These are phyloP conservation scores for Neoascochyta sp. DNA, from an alignment of 2,329 filamentous ascomycete species.

Conservation along the genomic window DNA sequence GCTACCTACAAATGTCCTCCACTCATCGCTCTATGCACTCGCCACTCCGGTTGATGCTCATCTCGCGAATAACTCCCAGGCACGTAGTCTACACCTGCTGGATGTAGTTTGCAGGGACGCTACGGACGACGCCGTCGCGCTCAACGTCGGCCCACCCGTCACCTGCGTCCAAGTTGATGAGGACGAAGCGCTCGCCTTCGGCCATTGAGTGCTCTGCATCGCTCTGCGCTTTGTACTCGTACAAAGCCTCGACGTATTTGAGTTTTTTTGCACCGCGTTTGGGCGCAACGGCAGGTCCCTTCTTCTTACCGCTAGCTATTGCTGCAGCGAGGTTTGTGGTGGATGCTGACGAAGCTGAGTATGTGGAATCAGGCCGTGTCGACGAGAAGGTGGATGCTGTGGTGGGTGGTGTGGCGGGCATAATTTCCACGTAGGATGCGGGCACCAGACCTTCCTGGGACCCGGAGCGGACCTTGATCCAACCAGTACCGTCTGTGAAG, in stretches of 20 bases:
- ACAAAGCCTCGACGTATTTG: conserved; percentile 87
- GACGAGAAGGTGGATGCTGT: conserved; percentile 27
- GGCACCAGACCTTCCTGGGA: conserved; percentile 82
- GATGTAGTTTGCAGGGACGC: conserved; percentile 92
- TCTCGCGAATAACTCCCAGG: conserved; percentile 11
- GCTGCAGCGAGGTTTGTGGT: conserved; percentile 49
- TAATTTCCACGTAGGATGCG: conserved; percentile 74
- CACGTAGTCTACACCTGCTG: conserved; percentile 58
- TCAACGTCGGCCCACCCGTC: conserved; percentile 98
- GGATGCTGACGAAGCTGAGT: conserved; percentile 74
- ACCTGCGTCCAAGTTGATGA: conserved; percentile 81
- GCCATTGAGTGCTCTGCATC: conserved; percentile 85
- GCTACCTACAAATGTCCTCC: too few species aligned
- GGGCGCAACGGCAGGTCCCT: conserved; percentile 87
- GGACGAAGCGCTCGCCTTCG: conserved; percentile 87
- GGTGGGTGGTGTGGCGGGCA: conserved; percentile 41
- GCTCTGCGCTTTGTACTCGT: conserved; percentile 83
- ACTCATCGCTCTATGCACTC: too few species aligned
- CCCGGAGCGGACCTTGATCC: conserved; percentile 77
- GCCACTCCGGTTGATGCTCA: too few species aligned
- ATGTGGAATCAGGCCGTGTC: conserved; percentile 56
- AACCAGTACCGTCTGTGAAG: conserved; percentile 76
- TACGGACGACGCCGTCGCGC: conserved; percentile 78
- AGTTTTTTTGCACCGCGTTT: conserved; percentile 89
- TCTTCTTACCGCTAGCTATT: conserved; percentile 61